Conservation (phyloP, 179 eudicot species). For the Vitellaria paradoxa region DNA sequence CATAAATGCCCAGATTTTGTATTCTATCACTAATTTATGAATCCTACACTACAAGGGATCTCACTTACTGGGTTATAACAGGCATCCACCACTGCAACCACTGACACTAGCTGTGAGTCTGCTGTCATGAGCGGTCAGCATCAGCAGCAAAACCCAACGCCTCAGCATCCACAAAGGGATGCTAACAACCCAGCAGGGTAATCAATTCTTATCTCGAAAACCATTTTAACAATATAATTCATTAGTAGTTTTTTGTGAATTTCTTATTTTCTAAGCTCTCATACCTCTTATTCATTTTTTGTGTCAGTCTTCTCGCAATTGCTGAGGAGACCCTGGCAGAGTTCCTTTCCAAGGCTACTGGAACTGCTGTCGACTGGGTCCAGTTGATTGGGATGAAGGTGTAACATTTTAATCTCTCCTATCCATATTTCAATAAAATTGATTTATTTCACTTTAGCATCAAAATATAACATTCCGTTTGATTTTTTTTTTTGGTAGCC, state of each 20-base stretch:
- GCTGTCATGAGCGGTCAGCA: conserved; percentile 50
- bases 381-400: conserved; percentile 76
- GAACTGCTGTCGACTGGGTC: conserved; percentile 74
- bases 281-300: not conserved
- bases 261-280: not conserved
- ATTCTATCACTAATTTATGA: not conserved
- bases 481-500: conserved; percentile 27
- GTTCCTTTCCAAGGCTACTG: conserved; percentile 66
- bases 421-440: not conserved
- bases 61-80: conserved; percentile 10
- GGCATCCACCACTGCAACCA: conserved; percentile 39
- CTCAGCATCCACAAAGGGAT: conserved; percentile 48
- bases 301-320: conserved; percentile 42
- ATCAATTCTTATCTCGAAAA: not conserved
- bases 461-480: not conserved
- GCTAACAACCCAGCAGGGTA: conserved; percentile 67
- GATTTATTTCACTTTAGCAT: not conserved
- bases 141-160: conserved; percentile 48
- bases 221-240: not conserved
- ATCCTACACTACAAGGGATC: conserved; percentile 24
- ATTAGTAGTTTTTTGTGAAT: not conserved
- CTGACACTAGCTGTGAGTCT: conserved; percentile 53
- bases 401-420: not conserved
- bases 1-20: not conserved
- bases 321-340: conserved; percentile 65